phyloP scores from a whole-genome alignment of 2,329 filamentous ascomycete genomes.

The Nothopassalora personata region DNA sequence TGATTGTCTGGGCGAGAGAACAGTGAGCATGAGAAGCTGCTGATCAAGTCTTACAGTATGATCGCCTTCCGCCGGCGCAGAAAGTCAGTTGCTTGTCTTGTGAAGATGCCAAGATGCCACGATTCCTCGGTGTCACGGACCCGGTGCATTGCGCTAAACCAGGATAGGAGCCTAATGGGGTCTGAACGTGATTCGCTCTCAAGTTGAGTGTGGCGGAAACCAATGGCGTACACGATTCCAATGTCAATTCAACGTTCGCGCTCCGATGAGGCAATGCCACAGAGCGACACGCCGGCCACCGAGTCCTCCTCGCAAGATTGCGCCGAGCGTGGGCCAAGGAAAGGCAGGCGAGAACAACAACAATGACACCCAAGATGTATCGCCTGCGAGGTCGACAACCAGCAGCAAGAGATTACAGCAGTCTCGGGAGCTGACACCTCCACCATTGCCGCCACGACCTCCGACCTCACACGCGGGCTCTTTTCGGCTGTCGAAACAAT shows the following conservation, averaged over 20 bases:
- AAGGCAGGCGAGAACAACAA: neutral
- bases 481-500: constrained; percentile 32
- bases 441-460: constrained; percentile 35
- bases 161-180: too few relatives aligned
- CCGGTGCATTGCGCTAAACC: neutral
- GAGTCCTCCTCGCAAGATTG: constrained; percentile 4
- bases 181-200: too few relatives aligned
- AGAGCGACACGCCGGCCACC: constrained; percentile 7
- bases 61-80: too few relatives aligned
- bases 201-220: neutral
- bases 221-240: neutral
- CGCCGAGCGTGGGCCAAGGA: neutral
- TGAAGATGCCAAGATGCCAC: neutral
- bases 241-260: neutral
- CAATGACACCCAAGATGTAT: neutral
- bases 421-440: constrained; percentile 33
- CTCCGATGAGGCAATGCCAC: constrained; percentile 19
- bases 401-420: constrained; percentile 2
- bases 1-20: constrained; percentile 30
- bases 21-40: neutral
- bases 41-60: neutral
- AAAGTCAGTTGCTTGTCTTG: neutral
- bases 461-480: constrained; percentile 20
- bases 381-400: neutral
- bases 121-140: neutral